Evolutionary conservation across 345 rosid genomes (phyloP).

Genomic region (Aegle marmelos): DNA sequence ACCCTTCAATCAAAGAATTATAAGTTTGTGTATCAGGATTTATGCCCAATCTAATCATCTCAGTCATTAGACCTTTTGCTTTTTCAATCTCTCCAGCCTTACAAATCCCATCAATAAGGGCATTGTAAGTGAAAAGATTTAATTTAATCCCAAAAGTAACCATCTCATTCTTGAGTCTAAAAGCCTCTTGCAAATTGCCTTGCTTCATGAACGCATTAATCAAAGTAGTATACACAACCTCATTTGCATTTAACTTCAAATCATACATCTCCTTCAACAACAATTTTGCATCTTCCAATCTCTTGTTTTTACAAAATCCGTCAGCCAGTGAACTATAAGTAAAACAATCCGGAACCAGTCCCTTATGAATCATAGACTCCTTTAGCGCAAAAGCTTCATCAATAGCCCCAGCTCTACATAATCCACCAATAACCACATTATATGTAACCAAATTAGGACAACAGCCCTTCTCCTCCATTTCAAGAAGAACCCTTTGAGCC

Average conservation of each 20-base stretch:
- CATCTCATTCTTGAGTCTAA: slow-evolving; percentile 58
- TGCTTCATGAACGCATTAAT: slow-evolving; percentile 64
- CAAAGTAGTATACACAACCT: slow-evolving; percentile 42
- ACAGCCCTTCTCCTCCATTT: slow-evolving; percentile 52
- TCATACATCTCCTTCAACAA: slow-evolving; percentile 54
- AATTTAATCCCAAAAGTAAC: slow-evolving; percentile 41
- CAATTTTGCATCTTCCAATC: slow-evolving; percentile 49
- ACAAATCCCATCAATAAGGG: slow-evolving; percentile 46
- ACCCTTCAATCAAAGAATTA: slow-evolving; percentile 60
- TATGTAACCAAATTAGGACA: slow-evolving; percentile 40
- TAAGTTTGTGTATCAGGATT: slow-evolving; percentile 60
- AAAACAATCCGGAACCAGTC: slow-evolving; percentile 38
- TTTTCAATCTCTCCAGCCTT: slow-evolving; percentile 63
- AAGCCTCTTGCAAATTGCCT: slow-evolving; percentile 48
- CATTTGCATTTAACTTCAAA: slow-evolving; percentile 47
- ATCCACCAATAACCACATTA: slow-evolving; percentile 51
- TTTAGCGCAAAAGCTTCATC: slow-evolving; percentile 55
- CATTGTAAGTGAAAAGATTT: slow-evolving; percentile 44
- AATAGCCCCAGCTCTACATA: slow-evolving; percentile 53
- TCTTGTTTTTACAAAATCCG: slow-evolving; percentile 55
- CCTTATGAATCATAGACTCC: slow-evolving; percentile 48
- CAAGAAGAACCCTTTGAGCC: slow-evolving; percentile 40
- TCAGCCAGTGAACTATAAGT: slow-evolving; percentile 45
- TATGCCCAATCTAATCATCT: slow-evolving; percentile 53
- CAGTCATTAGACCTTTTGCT: slow-evolving; percentile 53